Evolutionary conservation across 2,329 filamentous ascomycete species (phyloP), one percentile per base, ranked within the genome.

Genomic region (Rhexocercosporidium sp.): DNA sequence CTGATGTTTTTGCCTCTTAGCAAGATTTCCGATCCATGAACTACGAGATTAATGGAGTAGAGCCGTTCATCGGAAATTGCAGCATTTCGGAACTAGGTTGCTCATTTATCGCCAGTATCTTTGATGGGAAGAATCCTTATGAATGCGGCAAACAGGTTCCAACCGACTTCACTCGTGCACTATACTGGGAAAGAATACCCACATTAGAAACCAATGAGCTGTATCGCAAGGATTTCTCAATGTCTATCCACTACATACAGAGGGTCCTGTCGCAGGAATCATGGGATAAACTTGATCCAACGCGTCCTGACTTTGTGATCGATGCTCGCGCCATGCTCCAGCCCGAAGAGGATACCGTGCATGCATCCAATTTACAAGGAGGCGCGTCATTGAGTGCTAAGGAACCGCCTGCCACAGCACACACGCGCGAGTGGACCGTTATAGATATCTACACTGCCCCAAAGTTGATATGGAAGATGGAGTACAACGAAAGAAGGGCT

Each of bases 51-150:
- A 39, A 65, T 7, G 64, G 66, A 1, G 14, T 31, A 29, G 72
- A 75, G 49, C 74, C 74, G 6, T 74, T 64, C 22, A 69, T 74
- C 53, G 67, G 31, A 2, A 65, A 70, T 27, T 61, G 71, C 61
- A 64, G 54, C 49, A 49, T 41, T 12, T 53, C 67, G 14, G 74
- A 76, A 44, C 41, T 76, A 20, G 74, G 74, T 14, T 62, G 65
- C 22, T 66, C 69, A 3, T 72, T 74, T 49, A 67, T 73, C 3
- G 47, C 57, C 7, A 73, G 67, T 65, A 69, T 75, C n/a, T 75
- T 75, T 41, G 29, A 18, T 27, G 72, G 71, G 6, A 70, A 65
- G 27, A 71, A 70, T 41, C 74, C 74, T 8, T 60, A 34, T 22
- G 22, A 51, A 18, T 46, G 27, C 37, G 59, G 22, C 11, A 62